Conservation (phyloP, 176 grass and related monocot genomes). For the Phragmites australis region DNA sequence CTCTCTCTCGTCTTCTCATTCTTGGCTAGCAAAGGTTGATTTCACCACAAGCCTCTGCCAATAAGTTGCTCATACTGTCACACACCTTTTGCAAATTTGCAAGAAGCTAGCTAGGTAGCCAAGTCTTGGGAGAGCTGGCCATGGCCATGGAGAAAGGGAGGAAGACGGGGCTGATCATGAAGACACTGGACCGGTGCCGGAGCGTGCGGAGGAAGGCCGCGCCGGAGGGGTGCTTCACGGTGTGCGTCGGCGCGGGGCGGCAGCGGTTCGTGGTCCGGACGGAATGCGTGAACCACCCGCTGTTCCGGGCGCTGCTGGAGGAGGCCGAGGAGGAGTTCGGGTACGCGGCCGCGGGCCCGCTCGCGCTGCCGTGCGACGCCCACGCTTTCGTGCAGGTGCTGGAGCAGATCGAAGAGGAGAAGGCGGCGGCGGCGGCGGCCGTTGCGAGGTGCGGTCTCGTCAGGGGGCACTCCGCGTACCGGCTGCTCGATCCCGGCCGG, state of each 20-base stretch:
- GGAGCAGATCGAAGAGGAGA: conserved; percentile 55
- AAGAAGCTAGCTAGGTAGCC: neutral
- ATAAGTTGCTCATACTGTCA: neutral
- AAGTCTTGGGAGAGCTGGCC: conserved; percentile 8
- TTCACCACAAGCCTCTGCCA: neutral
- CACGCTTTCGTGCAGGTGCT: conserved; percentile 47
- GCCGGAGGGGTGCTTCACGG: conserved; percentile 46
- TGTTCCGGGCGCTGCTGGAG: conserved; percentile 55
- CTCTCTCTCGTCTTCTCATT: conserved; percentile 2
- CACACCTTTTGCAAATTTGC: neutral
- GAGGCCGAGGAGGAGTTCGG: conserved; percentile 62
- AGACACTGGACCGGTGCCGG: conserved; percentile 56
- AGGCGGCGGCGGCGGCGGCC: neutral
- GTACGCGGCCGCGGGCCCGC: conserved; percentile 51
- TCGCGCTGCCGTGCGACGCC: conserved; percentile 57
- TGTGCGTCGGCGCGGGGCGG: conserved; percentile 47
- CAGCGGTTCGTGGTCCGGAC: conserved; percentile 57
- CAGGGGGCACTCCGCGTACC: conserved; percentile 40
- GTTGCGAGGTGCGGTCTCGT: conserved; percentile 26
- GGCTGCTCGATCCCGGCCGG: conserved; percentile 2
- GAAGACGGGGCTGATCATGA: conserved; percentile 48
- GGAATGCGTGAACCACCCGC: conserved; percentile 54
- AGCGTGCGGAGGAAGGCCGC: neutral
- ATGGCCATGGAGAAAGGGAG: conserved; percentile 27
- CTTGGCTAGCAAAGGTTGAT: neutral